phyloP scores from a whole-genome alignment of 345 rosid genomes.

The Moricandia moricandioides region DNA sequence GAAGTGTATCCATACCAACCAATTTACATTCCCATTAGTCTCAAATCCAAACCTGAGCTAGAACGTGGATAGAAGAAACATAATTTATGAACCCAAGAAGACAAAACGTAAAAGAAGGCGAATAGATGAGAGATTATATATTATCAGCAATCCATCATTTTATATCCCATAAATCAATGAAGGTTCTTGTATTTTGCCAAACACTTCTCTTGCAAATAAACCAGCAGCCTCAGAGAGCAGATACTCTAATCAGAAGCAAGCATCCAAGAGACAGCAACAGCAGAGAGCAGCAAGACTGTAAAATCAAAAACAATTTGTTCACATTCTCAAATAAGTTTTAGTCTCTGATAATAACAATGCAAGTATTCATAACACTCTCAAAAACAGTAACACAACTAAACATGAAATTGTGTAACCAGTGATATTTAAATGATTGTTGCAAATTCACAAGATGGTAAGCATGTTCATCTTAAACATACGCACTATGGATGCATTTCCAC shows the following conservation, averaged over 20 bases:
- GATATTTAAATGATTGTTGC: background rate
- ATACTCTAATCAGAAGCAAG: constrained; percentile 42
- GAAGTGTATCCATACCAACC: constrained; percentile 14
- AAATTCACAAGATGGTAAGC: background rate
- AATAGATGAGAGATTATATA: background rate
- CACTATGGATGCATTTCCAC: background rate
- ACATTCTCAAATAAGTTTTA: background rate
- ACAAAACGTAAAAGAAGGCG: constrained; percentile 17
- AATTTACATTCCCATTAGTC: constrained; percentile 32
- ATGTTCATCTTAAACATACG: background rate
- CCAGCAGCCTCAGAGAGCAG: background rate
- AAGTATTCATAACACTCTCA: background rate
- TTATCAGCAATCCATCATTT: background rate
- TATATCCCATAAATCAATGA: background rate
- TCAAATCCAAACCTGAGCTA: constrained; percentile 21
- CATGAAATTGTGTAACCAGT: constrained; percentile 2
- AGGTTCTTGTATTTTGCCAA: constrained; percentile 5
- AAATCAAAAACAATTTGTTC: background rate
- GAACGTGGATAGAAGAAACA: constrained; percentile 9
- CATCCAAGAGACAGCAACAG: constrained; percentile 41
- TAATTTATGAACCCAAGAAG: constrained; percentile 7
- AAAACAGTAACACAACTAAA: background rate
- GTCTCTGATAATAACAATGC: background rate
- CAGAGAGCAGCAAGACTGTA: constrained; percentile 52
- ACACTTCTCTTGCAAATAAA: background rate